Base-by-base conservation (phyloP, 768 basidiomycete species). In the Tulasnella sp. region DNA sequence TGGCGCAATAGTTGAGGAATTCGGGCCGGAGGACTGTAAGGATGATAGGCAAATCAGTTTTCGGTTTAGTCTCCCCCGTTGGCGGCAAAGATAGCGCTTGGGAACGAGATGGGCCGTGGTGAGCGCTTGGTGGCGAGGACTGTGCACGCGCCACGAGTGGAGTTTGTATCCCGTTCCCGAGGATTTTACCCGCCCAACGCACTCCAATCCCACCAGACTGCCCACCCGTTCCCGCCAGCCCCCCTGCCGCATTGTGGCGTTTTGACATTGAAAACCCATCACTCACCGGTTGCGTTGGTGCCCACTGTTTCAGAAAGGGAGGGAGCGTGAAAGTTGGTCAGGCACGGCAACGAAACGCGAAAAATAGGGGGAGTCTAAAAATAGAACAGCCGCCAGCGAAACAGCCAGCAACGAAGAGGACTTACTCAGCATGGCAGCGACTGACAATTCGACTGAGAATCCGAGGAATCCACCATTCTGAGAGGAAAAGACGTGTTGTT, bases 361-460 rank as follows among this genome's bases (percentile, higher is more conserved):
- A 52, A 52, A 52, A 52, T 22, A 26, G 47, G 19, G 47, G 16
- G 47, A 52, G 47, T 52, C 47, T 52, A 52, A 52, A 52, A 52
- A 52, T 52, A 52, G 47, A n/a, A 26, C 14, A n/a, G n/a, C 47
- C 47, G 47, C 47, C 47, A 52, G 47, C 47, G 47, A 52, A 26
- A 26, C 47, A 52, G 5, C n/a, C n/a, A 26, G n/a, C 47, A 68
- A 19, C 34, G 12, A 17, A 32, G 22, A 67, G 29, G 11, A 83
- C 86, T 74, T 59, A 81, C 79, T 75, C 63, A 84, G 79, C 78
- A 85, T 84, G 73, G 85, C 85, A 2, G 84, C 83, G 12, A 89
- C 86, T 22, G 86, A 87, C 81, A 89, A 83, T 78, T 90, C 88
- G 37, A 90, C 81, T 1, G 84, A 85, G 75, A 88, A 89, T 0